Base-by-base conservation (phyloP, 2,329 filamentous ascomycete genomes). In the Claviceps maximensis region DNA sequence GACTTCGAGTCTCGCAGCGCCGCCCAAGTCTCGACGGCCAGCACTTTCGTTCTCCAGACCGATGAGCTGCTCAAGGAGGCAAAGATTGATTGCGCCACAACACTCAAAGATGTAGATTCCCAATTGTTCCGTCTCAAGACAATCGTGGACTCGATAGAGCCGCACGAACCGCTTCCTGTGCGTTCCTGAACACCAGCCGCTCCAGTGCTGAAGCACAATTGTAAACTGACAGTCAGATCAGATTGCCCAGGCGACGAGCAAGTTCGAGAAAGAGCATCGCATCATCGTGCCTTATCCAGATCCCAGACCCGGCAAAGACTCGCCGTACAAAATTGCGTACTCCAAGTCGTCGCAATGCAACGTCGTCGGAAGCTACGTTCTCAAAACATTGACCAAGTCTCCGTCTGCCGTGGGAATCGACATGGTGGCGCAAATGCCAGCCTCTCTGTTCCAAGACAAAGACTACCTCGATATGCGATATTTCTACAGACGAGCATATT, bases 401-500 rank as follows among this genome's bases (percentile, higher is more conserved):
- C 79, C 84, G 59, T 68, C 70, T 49, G 67, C 66, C 27, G 70
- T 83, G 27, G 74, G 78, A 17, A 75, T 96, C 55, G 91, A 97
- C 67, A 80, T 97, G 77, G 82, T 91, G 6, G 81, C 95, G 17
- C 86, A 86, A 48, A 94, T 98, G 82, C 91, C 93, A 5, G 68
- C 73, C 54, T 71, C 78, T 1, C 70, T 95, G 13, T 90, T 97
- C 62, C 89, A 95, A 63, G 87, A 94, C 46, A 97, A 97, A 69
- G 93, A 98, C 68, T 96, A 91, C 65, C 76, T 90, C 49, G 89
- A 95, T 66, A 78, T 93, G 73, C 82, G 93, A 56, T 97, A 95
- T 70, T 95, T 96, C 64, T 90, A 96, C 71, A 94, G 95, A 63
- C 77, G 90, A 57, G 87, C 93, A 13, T 97, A 91, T 68, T 97